These are phyloP conservation scores for Kalmusia sp. DNA, from an alignment of 2,329 filamentous ascomycete genomes.

Conservation along the genomic window DNA sequence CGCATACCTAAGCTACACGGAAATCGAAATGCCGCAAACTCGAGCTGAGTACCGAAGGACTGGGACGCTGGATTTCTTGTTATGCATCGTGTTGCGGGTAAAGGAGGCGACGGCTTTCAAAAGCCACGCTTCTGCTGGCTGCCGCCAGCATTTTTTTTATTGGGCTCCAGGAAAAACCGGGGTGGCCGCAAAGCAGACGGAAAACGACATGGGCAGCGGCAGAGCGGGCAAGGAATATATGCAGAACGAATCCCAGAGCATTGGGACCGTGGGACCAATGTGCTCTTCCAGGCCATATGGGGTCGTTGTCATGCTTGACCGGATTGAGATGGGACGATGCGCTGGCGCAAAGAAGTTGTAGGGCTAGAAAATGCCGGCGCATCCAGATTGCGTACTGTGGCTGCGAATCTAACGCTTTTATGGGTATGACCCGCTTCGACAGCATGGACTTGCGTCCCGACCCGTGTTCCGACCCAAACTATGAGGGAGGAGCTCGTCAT, in stretches of 20 bases:
- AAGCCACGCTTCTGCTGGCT: constrained; percentile 30
- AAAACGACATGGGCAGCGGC: neutral
- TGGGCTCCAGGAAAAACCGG: neutral
- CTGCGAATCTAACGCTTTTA: constrained; percentile 31
- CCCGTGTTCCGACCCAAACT: constrained; percentile 37
- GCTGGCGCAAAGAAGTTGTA: constrained; percentile 38
- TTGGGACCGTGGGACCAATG: constrained; percentile 31
- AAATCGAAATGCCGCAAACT: constrained; percentile 26
- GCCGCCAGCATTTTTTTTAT: constrained; percentile 20
- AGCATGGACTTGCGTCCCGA: constrained; percentile 31
- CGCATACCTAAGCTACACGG: constrained; percentile 32
- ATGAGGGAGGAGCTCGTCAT: constrained; percentile 14
- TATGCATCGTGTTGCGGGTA: neutral
- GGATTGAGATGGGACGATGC: constrained; percentile 35
- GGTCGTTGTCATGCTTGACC: constrained; percentile 26
- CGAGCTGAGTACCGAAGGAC: constrained; percentile 30
- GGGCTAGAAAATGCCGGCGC: constrained; percentile 35
- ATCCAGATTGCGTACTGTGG: constrained; percentile 30
- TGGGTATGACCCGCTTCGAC: constrained; percentile 30
- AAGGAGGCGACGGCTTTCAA: neutral
- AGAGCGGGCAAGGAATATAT: constrained; percentile 1
- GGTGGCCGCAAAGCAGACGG: neutral
- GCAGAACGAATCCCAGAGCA: neutral
- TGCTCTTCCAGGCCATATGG: constrained; percentile 19
- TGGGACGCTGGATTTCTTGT: constrained; percentile 22